phyloP scores from a whole-genome alignment of 75 land plant genomes.

The Pinus taeda region DNA sequence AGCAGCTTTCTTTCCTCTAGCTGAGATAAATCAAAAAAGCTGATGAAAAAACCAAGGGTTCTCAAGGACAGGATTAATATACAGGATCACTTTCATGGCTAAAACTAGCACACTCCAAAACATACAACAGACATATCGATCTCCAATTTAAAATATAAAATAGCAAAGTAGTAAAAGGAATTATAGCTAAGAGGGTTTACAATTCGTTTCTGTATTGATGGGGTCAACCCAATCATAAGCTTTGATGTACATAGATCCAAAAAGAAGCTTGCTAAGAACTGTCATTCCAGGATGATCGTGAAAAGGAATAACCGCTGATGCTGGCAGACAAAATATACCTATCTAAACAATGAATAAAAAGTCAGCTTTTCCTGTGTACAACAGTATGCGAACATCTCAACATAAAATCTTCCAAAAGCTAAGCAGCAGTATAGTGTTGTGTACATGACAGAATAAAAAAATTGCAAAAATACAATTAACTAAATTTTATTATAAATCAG shows the following conservation, averaged over 20 bases:
- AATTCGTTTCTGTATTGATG: slow-evolving; percentile 11
- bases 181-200: slow-evolving; percentile 14
- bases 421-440: no score
- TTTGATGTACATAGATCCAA: slow-evolving; percentile 65
- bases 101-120: background rate
- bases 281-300: slow-evolving; percentile 99
- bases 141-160: background rate
- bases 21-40: background rate
- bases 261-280: slow-evolving; percentile 89
- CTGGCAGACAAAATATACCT: slow-evolving; percentile 91
- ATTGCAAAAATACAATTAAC: no score
- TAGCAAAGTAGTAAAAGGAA: background rate
- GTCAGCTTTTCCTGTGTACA: no score
- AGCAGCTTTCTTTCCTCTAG: background rate
- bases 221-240: slow-evolving; percentile 30
- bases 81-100: background rate
- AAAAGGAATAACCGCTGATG: slow-evolving; percentile 78
- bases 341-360: slow-evolving; percentile 50
- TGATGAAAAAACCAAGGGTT: background rate
- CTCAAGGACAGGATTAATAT: background rate
- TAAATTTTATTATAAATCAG: no score
- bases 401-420: no score
- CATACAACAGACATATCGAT: background rate
- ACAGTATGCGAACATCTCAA: no score
- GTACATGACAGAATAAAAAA: no score